phyloP scores from a whole-genome alignment of 2,329 filamentous ascomycete species.

The Uncinocarpus reesii region DNA sequence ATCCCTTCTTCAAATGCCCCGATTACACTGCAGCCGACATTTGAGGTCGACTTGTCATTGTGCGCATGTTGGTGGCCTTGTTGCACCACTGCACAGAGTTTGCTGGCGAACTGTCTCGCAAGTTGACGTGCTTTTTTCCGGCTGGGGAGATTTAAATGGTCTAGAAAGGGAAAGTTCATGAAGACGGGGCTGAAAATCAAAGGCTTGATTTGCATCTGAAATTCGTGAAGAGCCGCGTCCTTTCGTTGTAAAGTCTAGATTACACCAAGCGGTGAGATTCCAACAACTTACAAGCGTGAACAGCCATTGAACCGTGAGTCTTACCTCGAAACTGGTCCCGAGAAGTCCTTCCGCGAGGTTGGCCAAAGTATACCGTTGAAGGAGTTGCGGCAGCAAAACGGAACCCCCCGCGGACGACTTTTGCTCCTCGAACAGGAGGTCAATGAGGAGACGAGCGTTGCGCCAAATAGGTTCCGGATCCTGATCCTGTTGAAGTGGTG shows the following conservation, averaged over 20 bases:
- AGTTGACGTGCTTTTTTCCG: not conserved
- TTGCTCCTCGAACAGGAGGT: slow-evolving; percentile 21
- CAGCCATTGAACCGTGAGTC: no score
- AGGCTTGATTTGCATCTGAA: not conserved
- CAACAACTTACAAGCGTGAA: no score
- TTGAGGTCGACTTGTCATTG: slow-evolving; percentile 7
- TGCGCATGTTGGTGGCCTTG: not conserved
- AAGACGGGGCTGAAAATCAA: not conserved
- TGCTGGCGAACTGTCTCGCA: not conserved
- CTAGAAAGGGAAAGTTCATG: slow-evolving; percentile 1
- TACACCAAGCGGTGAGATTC: no score
- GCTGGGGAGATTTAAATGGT: not conserved
- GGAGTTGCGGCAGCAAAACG: slow-evolving; percentile 19
- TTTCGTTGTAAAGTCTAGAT: slow-evolving; percentile 19
- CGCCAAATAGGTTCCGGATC: slow-evolving; percentile 20
- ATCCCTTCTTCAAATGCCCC: slow-evolving; percentile 20
- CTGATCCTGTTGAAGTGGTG: slow-evolving; percentile 27
- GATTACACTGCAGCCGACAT: slow-evolving; percentile 10
- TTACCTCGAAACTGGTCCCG: slow-evolving; percentile 22
- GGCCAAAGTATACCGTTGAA: slow-evolving; percentile 24
- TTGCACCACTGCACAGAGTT: not conserved
- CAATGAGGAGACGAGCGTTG: slow-evolving; percentile 21
- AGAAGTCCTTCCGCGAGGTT: slow-evolving; percentile 24
- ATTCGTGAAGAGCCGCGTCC: not conserved
- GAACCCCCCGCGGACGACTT: slow-evolving; percentile 4